Conservation (phyloP, 2,329 filamentous ascomycete species). For the Xylaria sp. region DNA sequence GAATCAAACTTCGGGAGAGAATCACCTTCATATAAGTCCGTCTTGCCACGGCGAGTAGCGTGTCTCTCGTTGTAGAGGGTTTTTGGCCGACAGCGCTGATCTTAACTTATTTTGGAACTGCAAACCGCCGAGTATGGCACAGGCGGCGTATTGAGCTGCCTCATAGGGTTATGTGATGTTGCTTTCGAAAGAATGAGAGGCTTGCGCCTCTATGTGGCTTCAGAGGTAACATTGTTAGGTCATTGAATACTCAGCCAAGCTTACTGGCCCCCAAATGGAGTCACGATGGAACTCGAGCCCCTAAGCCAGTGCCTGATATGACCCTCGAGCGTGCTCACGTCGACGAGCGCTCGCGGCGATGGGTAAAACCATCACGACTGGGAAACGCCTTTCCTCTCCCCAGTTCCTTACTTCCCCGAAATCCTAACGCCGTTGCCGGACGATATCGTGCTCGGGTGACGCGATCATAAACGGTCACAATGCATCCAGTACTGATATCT, state of each 20-base stretch:
- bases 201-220: slow-evolving; percentile 2
- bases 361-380: not conserved
- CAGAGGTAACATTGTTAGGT: not conserved
- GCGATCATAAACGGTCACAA: not conserved
- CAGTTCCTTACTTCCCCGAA: not conserved
- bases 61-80: not conserved
- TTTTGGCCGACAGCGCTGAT: not conserved
- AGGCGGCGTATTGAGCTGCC: slow-evolving; percentile 13
- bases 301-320: too few species aligned
- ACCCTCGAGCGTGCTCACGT: not conserved
- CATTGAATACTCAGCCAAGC: not conserved
- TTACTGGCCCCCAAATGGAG: not conserved
- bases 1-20: not conserved
- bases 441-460: not conserved
- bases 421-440: not conserved
- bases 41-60: not conserved
- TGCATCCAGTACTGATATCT: slow-evolving; percentile 25
- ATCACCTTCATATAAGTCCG: not conserved
- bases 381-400: not conserved
- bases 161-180: not conserved
- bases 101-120: not conserved
- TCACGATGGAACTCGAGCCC: not conserved
- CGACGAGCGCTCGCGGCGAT: not conserved
- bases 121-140: slow-evolving; percentile 12
- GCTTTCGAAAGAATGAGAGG: not conserved